A percentile compares a stretch with the other conserved stretches of the same genome.
Evolutionary conservation across 345 rosid species (phyloP).

Genomic region (Ailanthus altissimus): DNA sequence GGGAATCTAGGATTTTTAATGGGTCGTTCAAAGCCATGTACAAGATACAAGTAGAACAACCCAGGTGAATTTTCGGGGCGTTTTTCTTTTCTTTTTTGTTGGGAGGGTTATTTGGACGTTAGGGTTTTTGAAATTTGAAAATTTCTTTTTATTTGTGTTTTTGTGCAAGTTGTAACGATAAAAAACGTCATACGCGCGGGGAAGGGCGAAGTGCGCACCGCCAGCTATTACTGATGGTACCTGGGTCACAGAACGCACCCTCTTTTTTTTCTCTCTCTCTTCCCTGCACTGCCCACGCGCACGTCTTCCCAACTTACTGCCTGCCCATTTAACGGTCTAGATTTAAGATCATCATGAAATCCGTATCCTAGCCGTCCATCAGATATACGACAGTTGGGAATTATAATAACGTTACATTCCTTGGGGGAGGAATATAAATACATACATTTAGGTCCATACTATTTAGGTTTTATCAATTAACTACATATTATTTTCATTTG

Average conservation of each 20-base stretch:
- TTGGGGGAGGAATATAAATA: background rate
- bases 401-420: background rate
- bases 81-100: background rate
- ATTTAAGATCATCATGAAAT: background rate
- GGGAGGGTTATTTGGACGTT: conserved; percentile 22
- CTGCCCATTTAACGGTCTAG: background rate
- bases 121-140: conserved; percentile 33
- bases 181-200: conserved; percentile 17
- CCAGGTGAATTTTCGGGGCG: background rate
- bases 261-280: too few relatives aligned
- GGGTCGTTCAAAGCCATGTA: conserved; percentile 30
- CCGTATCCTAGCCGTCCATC: background rate
- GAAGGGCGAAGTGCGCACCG: background rate
- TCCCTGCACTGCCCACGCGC: background rate
- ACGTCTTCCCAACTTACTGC: too few relatives aligned
- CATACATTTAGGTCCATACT: too few relatives aligned
- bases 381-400: background rate
- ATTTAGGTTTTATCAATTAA: too few relatives aligned
- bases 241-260: background rate
- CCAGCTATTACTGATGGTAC: background rate
- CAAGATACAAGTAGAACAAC: background rate
- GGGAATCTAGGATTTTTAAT: conserved; percentile 14
- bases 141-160: background rate
- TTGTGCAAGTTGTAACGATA: background rate
- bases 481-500: too few relatives aligned